Conservation (phyloP, 2,329 filamentous ascomycete species). For the Hirsutella rhossiliensis region DNA sequence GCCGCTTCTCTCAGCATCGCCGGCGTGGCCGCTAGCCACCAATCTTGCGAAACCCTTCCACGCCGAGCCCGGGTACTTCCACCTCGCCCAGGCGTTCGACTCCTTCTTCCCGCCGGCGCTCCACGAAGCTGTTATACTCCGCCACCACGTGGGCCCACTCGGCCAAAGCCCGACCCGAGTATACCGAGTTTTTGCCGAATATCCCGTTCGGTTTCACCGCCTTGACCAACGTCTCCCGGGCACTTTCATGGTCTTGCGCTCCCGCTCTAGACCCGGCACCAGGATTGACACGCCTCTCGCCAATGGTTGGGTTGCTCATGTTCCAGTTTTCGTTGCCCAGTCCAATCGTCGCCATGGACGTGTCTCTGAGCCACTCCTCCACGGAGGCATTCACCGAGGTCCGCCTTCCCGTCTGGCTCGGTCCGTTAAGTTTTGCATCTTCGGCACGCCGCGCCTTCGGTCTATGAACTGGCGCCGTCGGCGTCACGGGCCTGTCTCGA, state of each 20-base stretch:
- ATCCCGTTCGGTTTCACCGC: constrained; percentile 34
- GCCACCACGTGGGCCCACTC: constrained; percentile 67
- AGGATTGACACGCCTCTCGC: constrained; percentile 1
- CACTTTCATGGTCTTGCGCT: background rate
- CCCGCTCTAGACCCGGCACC: background rate
- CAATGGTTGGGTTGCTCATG: background rate
- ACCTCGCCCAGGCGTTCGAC: constrained; percentile 53
- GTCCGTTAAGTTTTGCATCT: background rate
- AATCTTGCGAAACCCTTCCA: constrained; percentile 28
- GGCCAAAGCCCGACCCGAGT: constrained; percentile 61
- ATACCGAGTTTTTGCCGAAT: constrained; percentile 37
- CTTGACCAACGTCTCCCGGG: constrained; percentile 22
- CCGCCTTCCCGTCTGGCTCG: background rate
- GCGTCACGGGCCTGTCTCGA: background rate
- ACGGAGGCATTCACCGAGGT: constrained; percentile 21
- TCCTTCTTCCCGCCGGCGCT: constrained; percentile 62
- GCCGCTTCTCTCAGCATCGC: background rate
- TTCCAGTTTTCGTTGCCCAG: background rate
- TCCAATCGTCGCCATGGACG: constrained; percentile 1
- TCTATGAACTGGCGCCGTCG: background rate
- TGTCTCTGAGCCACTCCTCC: constrained; percentile 13
- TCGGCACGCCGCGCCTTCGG: background rate
- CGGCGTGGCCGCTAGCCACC: constrained; percentile 12
- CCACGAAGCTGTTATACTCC: constrained; percentile 73
- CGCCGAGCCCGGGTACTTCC: constrained; percentile 37